Evolutionary conservation across 1,139 yeast species (phyloP).

Genomic region (Wickerhamomyces sp.): DNA sequence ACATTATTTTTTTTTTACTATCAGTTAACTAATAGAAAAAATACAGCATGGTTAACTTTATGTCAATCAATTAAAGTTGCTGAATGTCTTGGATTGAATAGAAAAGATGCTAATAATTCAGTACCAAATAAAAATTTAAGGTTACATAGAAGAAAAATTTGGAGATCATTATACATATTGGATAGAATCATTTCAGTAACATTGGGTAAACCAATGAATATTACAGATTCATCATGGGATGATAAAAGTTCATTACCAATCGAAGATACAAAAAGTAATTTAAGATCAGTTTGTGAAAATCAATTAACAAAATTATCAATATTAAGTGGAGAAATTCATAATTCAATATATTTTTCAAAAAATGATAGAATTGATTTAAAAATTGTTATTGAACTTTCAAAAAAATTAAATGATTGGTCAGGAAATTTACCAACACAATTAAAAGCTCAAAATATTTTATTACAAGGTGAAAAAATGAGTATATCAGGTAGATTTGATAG

Average conservation of each 20-base stretch:
- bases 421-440: slow-evolving; percentile 20
- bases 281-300: slow-evolving; percentile 14
- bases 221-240: slow-evolving; percentile 36
- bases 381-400: slow-evolving; percentile 32
- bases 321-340: slow-evolving; percentile 32
- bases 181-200: slow-evolving; percentile 34
- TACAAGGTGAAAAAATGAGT: slow-evolving; percentile 11
- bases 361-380: slow-evolving; percentile 26
- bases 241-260: slow-evolving; percentile 23
- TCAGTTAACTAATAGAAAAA: slow-evolving; percentile 32
- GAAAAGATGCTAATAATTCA: slow-evolving; percentile 27
- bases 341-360: slow-evolving; percentile 30
- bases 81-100: slow-evolving; percentile 28
- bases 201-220: slow-evolving; percentile 36
- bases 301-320: slow-evolving; percentile 14
- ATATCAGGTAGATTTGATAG: slow-evolving; percentile 20
- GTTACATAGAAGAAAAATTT: slow-evolving; percentile 33
- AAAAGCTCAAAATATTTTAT: slow-evolving; percentile 11
- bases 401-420: slow-evolving; percentile 31
- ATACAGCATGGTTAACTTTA: slow-evolving; percentile 35
- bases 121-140: slow-evolving; percentile 20
- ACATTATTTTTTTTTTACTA: slow-evolving; percentile 33
- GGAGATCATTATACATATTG: slow-evolving; percentile 36
- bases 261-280: slow-evolving; percentile 14
- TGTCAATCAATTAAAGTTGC: slow-evolving; percentile 28